These are phyloP conservation scores for Tulasnella sp. DNA, from an alignment of 768 basidiomycete genomes.

Conservation along the genomic window DNA sequence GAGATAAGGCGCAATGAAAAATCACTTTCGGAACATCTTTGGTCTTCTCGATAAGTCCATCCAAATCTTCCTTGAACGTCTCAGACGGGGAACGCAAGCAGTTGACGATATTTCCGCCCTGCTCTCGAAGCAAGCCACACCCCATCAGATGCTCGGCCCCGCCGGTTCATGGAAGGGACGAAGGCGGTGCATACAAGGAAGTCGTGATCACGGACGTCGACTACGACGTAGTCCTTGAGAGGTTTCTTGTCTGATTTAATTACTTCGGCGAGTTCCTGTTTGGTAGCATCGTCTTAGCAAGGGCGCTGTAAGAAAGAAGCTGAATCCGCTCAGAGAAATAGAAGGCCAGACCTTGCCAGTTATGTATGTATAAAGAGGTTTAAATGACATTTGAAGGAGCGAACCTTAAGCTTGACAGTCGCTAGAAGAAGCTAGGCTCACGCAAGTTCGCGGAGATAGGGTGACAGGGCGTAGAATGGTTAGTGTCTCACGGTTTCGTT, in stretches of 20 bases:
- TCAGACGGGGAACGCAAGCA: constrained; percentile 64
- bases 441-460: neutral
- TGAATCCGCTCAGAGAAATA: neutral
- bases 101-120: constrained; percentile 76
- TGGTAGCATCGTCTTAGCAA: neutral
- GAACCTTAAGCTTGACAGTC: neutral
- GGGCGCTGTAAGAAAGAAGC: neutral
- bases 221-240: constrained; percentile 69
- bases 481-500: neutral
- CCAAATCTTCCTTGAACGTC: constrained; percentile 60
- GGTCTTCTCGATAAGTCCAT: constrained; percentile 60
- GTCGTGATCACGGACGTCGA: constrained; percentile 85
- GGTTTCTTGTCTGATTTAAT: constrained; percentile 67
- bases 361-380: neutral
- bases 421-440: neutral
- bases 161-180: neutral
- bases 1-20: constrained; percentile 80
- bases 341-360: neutral
- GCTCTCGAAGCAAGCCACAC: neutral
- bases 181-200: constrained; percentile 44
- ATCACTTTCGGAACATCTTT: constrained; percentile 67
- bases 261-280: constrained; percentile 68
- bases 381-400: neutral
- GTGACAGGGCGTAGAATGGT: neutral
- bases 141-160: neutral